Base-by-base conservation (phyloP, 108 stramenopile species). In the Cyclotella atomus region DNA sequence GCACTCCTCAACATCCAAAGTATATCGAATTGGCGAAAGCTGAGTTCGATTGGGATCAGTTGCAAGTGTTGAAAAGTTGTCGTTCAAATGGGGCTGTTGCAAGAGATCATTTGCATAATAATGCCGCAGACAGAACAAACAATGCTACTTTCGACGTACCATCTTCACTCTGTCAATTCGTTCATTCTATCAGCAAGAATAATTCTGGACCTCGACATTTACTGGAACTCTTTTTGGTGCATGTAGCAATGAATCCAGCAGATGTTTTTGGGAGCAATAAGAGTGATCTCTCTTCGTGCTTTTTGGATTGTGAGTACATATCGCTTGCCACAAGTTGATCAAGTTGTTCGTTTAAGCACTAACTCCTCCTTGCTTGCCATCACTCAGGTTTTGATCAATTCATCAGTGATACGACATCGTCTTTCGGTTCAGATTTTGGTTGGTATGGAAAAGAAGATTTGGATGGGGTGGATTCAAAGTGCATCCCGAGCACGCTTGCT, bases 151-250 rank as follows among this genome's bases (percentile, higher is more conserved):
- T 35, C 4, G 33, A 32, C 19, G 21, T 52, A 12, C 12, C 62
- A 43, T 16, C 61, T 44, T 83, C 83, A 38, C 61, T 93, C 12
- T 65, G 73, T 10, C 41, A 81, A 19, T 93, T 93, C 57, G 67
- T 84, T 30, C 16, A 57, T n/a, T 38, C 30, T 19, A 83, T 82
- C 70, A 88, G 77, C 64, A 35, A 29, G 4, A 70, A 71, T 12
- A 93, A 88, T 52, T 90, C 88, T 12, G 88, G 87, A 6, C 85
- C 92, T 20, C 64, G 72, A 24, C 75, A 89, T 66, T 69, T 89
- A 4, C 82, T 93, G 29, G 65, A 75, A 20, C 59, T 65, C 23
- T 91, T 81, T 65, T 56, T 93, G 35, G 28, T 61, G 8, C 89
- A 93, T 70, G 77, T 89, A 34, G 79, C 92, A n/a, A 36, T 84